Conservation (phyloP, 768 basidiomycete species). For the Rickenella mellea region DNA sequence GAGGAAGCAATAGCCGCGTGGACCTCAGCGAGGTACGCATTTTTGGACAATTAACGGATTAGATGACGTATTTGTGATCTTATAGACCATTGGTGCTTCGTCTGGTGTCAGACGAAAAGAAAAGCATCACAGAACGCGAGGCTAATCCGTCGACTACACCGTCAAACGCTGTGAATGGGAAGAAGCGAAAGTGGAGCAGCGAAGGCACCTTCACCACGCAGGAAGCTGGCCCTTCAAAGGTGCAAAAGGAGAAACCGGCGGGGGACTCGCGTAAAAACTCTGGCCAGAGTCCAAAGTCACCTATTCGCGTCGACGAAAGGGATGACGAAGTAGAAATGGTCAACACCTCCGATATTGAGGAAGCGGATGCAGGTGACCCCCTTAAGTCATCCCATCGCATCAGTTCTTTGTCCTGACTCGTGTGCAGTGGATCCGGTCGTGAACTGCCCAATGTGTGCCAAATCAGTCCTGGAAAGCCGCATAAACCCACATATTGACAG, state of each 20-base stretch:
- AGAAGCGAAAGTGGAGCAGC: constrained; percentile 21
- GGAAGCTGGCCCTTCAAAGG: constrained; percentile 19
- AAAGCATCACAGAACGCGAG: constrained; percentile 7
- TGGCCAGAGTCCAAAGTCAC: too few species aligned
- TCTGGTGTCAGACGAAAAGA: constrained; percentile 27
- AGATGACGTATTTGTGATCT: neutral
- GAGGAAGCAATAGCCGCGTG: constrained; percentile 67
- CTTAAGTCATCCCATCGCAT: constrained; percentile 4
- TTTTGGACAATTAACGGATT: neutral
- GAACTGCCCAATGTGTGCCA: constrained; percentile 54
- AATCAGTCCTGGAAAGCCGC: constrained; percentile 29
- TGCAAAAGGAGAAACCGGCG: constrained; percentile 12
- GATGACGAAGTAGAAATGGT: constrained; percentile 10
- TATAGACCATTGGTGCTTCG: constrained; percentile 34
- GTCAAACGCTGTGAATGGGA: constrained; percentile 11
- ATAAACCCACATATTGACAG: constrained; percentile 66
- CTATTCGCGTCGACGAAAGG: neutral
- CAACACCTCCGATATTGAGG: constrained; percentile 21
- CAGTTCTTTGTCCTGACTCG: constrained; percentile 12
- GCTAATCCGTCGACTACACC: constrained; percentile 2
- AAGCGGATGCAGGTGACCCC: constrained; percentile 14
- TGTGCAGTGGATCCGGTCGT: constrained; percentile 19
- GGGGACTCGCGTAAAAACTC: too few species aligned
- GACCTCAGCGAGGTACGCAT: constrained; percentile 53
- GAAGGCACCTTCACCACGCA: constrained; percentile 20